phyloP scores from a whole-genome alignment of 345 rosid genomes.

The Triadica sebifera region DNA sequence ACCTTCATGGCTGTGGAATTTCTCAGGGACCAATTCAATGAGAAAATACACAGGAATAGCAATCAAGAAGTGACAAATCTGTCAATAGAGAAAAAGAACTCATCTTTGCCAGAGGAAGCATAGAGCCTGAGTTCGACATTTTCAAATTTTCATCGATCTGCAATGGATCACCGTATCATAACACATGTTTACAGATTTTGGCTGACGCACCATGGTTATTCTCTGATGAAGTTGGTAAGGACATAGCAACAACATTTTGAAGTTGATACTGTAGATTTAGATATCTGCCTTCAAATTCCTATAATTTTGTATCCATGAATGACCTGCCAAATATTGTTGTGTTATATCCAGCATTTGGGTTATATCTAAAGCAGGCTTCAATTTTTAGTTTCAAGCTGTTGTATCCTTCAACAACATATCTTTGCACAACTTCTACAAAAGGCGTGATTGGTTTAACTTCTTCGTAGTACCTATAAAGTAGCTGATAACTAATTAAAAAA shows the following conservation, averaged over 20 bases:
- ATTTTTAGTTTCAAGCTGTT: not conserved
- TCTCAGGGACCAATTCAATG: conserved; percentile 69
- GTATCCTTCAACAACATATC: not conserved
- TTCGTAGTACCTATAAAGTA: too few species aligned
- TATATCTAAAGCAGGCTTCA: too few species aligned
- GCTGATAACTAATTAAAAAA: too few species aligned
- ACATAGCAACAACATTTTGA: not conserved
- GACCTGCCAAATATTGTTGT: too few species aligned
- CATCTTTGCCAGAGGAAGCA: conserved; percentile 45
- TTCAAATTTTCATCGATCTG: not conserved
- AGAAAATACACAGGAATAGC: conserved; percentile 27
- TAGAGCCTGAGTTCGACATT: conserved; percentile 10
- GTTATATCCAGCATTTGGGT: too few species aligned
- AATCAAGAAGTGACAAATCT: conserved; percentile 38
- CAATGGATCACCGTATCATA: not conserved
- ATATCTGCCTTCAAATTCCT: not conserved
- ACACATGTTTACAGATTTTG: not conserved
- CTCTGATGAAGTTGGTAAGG: not conserved
- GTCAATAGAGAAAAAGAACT: conserved; percentile 52
- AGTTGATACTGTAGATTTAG: not conserved
- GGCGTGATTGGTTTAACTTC: too few species aligned
- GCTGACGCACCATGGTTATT: not conserved
- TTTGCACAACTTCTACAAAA: too few species aligned
- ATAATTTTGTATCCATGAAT: not conserved
- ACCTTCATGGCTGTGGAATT: conserved; percentile 97